These are phyloP conservation scores for Pleurotus tuber-regium DNA, from an alignment of 768 basidiomycete genomes.

Conservation along the genomic window DNA sequence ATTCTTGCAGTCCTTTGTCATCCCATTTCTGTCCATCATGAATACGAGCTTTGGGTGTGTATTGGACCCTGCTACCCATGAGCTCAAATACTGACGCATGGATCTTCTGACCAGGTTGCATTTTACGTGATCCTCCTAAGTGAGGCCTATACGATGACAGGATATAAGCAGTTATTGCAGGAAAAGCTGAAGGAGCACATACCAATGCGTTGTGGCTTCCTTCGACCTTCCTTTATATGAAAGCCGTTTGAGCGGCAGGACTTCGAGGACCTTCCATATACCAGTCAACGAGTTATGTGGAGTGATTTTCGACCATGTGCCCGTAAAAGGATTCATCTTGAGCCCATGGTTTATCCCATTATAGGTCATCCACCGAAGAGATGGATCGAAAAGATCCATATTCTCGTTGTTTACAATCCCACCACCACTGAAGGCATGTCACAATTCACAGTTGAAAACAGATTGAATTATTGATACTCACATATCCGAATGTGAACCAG, in stretches of 20 bases:
- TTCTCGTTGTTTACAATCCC: slow-evolving; percentile 16
- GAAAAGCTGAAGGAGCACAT: background rate
- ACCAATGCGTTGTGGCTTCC: background rate
- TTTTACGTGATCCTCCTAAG: background rate
- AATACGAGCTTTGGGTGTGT: no score
- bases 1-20: no score
- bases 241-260: background rate
- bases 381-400: slow-evolving; percentile 16
- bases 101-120: background rate
- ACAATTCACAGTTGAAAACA: background rate
- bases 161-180: background rate
- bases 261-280: background rate
- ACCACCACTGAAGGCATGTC: slow-evolving; percentile 15
- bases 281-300: background rate
- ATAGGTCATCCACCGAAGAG: slow-evolving; percentile 9
- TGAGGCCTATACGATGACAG: background rate
- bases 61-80: no score
- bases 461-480: slow-evolving; percentile 12
- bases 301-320: background rate
- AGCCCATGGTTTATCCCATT: background rate
- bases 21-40: no score
- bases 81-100: background rate
- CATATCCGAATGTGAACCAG: slow-evolving; percentile 29
- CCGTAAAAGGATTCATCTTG: background rate
- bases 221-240: background rate